Percentiles rank a stretch among this genome's conserved stretches.
Evolutionary conservation across 2,329 filamentous ascomycete species (phyloP).

Genomic region (Anisogramma anomala): DNA sequence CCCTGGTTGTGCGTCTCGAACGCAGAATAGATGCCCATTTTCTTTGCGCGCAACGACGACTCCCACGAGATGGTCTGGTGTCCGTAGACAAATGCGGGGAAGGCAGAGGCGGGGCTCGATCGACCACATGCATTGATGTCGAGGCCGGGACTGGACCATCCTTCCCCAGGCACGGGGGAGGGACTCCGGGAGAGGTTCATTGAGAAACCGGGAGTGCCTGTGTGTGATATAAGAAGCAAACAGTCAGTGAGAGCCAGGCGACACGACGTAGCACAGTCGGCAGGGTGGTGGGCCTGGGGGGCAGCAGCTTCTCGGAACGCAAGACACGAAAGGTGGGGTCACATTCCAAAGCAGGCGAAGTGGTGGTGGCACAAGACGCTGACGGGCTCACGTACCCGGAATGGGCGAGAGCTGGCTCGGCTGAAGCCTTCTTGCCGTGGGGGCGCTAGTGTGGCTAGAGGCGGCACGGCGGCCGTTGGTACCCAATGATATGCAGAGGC

Average conservation of each 20-base stretch:
- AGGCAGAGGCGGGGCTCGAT: conserved; percentile 50
- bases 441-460: conserved; percentile 27
- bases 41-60: conserved; percentile 58
- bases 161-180: conserved; percentile 71
- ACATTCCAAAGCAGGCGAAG: background rate
- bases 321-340: too few relatives aligned
- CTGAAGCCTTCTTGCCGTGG: conserved; percentile 22
- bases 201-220: conserved; percentile 43
- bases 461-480: conserved; percentile 22
- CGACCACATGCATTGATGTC: conserved; percentile 58
- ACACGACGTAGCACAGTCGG: conserved; percentile 2
- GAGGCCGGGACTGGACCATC: conserved; percentile 77
- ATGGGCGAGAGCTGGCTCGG: conserved; percentile 39
- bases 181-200: conserved; percentile 87
- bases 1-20: conserved; percentile 74
- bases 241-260: conserved; percentile 1
- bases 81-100: conserved; percentile 35
- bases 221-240: conserved; percentile 7
- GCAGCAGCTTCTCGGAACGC: conserved; percentile 4
- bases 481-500: conserved; percentile 24
- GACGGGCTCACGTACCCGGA: too few relatives aligned
- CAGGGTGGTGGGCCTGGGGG: conserved; percentile 6
- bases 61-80: conserved; percentile 61
- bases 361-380: conserved; percentile 7
- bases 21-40: conserved; percentile 59